A percentile compares a stretch with the other conserved stretches of the same genome.
Evolutionary conservation across 768 basidiomycete species (phyloP).

Genomic region (Stropharia rugosoannulata): DNA sequence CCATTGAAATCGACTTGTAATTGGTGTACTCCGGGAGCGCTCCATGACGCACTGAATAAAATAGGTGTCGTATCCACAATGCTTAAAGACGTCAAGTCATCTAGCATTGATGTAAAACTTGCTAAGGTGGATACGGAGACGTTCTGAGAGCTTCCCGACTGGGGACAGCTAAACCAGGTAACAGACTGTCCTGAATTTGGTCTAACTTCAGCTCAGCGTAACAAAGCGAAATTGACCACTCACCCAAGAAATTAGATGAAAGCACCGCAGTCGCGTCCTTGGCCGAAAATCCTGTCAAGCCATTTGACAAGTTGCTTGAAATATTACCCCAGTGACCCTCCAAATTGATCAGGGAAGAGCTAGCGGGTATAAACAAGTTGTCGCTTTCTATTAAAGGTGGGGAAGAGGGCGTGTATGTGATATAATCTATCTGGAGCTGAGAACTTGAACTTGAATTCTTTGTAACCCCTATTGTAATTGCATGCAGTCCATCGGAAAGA

Average conservation of each 20-base stretch:
- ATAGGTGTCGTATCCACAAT: too few relatives aligned
- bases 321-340: neutral
- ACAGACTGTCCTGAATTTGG: neutral
- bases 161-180: neutral
- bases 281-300: neutral
- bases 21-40: too few relatives aligned
- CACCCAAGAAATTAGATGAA: too few relatives aligned
- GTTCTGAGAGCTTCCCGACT: too few relatives aligned
- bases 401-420: neutral
- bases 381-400: neutral
- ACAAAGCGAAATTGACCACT: too few relatives aligned
- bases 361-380: neutral
- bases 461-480: neutral
- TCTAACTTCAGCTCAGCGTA: too few relatives aligned
- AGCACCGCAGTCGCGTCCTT: neutral
- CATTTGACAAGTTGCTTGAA: neutral
- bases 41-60: too few relatives aligned
- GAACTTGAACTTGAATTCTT: neutral
- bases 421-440: neutral
- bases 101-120: too few relatives aligned
- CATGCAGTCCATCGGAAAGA: neutral
- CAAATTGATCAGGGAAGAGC: neutral
- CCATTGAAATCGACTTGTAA: too few relatives aligned
- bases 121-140: too few relatives aligned
- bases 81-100: too few relatives aligned